Base-by-base conservation (phyloP, 768 basidiomycete species). In the Amanita fuliginea region DNA sequence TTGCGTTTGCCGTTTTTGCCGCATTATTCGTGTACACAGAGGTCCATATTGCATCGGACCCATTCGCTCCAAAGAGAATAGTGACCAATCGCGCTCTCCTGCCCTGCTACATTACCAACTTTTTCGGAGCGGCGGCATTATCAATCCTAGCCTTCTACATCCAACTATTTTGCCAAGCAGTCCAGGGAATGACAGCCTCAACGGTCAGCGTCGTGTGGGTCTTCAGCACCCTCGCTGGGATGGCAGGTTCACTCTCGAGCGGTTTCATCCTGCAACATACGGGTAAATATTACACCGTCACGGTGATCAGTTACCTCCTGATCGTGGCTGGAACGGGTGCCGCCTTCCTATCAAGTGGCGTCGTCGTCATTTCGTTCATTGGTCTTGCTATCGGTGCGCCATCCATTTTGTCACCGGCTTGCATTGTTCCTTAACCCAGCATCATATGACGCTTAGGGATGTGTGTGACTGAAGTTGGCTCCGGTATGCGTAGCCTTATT, bases 91-190 rank as follows among this genome's bases (percentile, higher is more conserved):
- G 62, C 2, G 62, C 73, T 13, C 67, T 81, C 18, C 64, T 80
- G 26, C 75, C 75, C 6, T 68, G 69, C 41, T 83, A 80, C 59
- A 57, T 78, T 14, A 70, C 71, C 58, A 81, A 82, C 62, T 71
- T 81, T 57, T 80, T 81, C 56, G 68, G 68, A 2, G 65, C 76
- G 11, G 76, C 70, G 0, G 60, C 72, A 4, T 62, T 56, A 1
- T 67, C 78, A 50, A 60, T 69, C 33, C 60, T 72, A 55, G 48
- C 79, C 7, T 83, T 78, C 65, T 70, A 78, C 43, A 55, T 78
- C 3, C 66, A 80, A 4, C 61, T 82, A 18, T 81, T 77, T 56
- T 59, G 79, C 35, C 81, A 83, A 59, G 80, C 77, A 0, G 79
- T 80, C 7, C 63, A 65, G 30, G 67, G 68, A 2, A 67, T 68